Evolutionary conservation across 495 filamentous ascomycete species (phyloP), one percentile per base, ranked within the genome.

Genomic region (Niebla homalea): DNA sequence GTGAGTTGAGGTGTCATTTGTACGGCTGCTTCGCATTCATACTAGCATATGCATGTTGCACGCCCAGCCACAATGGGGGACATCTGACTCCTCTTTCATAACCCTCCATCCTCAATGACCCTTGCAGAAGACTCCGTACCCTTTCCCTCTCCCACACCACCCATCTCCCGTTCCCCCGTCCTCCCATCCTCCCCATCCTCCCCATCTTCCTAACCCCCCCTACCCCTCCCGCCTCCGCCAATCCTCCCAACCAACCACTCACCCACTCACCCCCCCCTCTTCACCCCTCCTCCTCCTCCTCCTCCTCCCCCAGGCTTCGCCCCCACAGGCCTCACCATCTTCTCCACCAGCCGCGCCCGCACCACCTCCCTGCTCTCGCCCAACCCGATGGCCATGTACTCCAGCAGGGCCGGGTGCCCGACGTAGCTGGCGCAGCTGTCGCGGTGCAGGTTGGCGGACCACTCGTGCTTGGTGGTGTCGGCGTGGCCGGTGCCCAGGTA

Each of bases 401-500:
- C 77, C 15, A 96, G 73, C 49, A 96, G 67, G 2, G 89, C 82
- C 18, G 89, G 85, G 62, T 99, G 92, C 18, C 92, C 92, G 57
- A 95, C 76, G 60, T 92, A 87, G 51, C 76, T 84, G 10, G 89
- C 78, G 61, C 81, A 86, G 35, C 77, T 84, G 65, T 94, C 89
- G 58, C 86, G 84, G 55, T 89, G 75, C 61, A 92, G 83, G 66
- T 99, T 99, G 26, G 82, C 84, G 44, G 80, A 77, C 89, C 90
- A 99, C 71, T 99, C 92, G 79, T 77, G 88, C 61, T 85, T 89
- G 15, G 92, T 96, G 8, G 93, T 97, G 70, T 99, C 92, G 45
- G 92, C 87, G 67, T 96, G 89, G n/a, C 93, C 93, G 11, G 89
- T 97, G 62, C 92, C 92, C 60, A 98, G 72, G 71, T 92, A 93